These are phyloP conservation scores for Penicillium arizonense DNA, from an alignment of 495 filamentous ascomycete species.

Conservation along the genomic window DNA sequence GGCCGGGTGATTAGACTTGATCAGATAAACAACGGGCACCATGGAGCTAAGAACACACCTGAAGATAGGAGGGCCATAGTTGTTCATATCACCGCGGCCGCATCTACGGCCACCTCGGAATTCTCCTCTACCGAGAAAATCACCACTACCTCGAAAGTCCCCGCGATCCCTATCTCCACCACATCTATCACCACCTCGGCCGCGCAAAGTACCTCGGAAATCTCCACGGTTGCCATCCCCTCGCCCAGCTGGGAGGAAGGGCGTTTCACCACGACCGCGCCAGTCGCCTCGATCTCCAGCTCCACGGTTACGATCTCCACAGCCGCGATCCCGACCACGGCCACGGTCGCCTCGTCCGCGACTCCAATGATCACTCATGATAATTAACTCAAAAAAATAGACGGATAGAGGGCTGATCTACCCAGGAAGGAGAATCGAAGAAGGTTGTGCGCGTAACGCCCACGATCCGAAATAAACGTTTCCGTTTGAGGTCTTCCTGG, in stretches of 20 bases:
- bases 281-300: neutral
- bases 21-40: neutral
- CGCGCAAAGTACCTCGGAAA: slow-evolving; percentile 7
- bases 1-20: neutral
- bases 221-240: neutral
- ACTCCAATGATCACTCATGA: slow-evolving; percentile 6
- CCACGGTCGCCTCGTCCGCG: slow-evolving; percentile 2
- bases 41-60: neutral
- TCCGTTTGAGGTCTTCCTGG: too few relatives aligned
- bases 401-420: neutral
- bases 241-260: neutral
- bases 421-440: neutral
- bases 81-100: neutral
- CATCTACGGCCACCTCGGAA: neutral
- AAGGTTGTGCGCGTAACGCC: neutral
- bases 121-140: neutral
- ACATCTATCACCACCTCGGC: neutral
- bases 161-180: neutral
- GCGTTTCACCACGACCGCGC: neutral
- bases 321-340: neutral
- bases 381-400: neutral
- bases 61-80: slow-evolving; percentile 3
- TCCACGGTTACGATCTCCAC: neutral
- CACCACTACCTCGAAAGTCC: neutral
- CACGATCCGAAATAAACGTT: too few relatives aligned